Conservation (phyloP, 495 filamentous ascomycete species). For the Pseudomonodictys pantanalensis region DNA sequence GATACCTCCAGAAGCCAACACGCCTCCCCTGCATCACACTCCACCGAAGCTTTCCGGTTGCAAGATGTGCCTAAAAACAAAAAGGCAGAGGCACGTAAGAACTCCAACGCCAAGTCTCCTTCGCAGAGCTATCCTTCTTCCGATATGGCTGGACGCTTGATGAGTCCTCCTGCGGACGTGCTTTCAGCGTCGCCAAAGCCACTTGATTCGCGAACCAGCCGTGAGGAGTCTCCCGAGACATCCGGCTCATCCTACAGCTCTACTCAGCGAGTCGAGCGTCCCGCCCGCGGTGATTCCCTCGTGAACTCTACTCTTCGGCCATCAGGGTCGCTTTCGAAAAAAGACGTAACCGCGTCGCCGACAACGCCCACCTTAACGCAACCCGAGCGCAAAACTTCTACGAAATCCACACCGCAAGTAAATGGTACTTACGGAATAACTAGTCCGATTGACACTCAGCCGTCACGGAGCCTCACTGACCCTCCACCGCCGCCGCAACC, state of each 20-base stretch:
- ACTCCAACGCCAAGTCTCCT: conserved; percentile 47
- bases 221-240: conserved; percentile 26
- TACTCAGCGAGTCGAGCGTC: conserved; percentile 39
- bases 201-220: conserved; percentile 1
- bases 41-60: conserved; percentile 58
- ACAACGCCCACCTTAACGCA: conserved; percentile 28
- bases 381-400: conserved; percentile 36
- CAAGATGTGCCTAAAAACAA: conserved; percentile 72
- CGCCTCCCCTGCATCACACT: conserved; percentile 33
- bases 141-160: conserved; percentile 20
- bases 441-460: conserved; percentile 43
- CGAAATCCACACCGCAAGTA: conserved; percentile 24
- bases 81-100: conserved; percentile 61
- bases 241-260: conserved; percentile 34
- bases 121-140: conserved; percentile 13
- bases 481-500: conserved; percentile 28
- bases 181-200: conserved; percentile 20
- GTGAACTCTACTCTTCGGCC: conserved; percentile 27
- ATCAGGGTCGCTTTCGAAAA: conserved; percentile 21
- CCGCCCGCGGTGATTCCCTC: conserved; percentile 60
- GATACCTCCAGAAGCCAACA: conserved; percentile 42
- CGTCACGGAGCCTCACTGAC: conserved; percentile 33
- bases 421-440: conserved; percentile 32
- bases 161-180: conserved; percentile 22
- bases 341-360: conserved; percentile 19